Conservation (phyloP, 148 eudicot genomes). For the Agrostemma githago region DNA sequence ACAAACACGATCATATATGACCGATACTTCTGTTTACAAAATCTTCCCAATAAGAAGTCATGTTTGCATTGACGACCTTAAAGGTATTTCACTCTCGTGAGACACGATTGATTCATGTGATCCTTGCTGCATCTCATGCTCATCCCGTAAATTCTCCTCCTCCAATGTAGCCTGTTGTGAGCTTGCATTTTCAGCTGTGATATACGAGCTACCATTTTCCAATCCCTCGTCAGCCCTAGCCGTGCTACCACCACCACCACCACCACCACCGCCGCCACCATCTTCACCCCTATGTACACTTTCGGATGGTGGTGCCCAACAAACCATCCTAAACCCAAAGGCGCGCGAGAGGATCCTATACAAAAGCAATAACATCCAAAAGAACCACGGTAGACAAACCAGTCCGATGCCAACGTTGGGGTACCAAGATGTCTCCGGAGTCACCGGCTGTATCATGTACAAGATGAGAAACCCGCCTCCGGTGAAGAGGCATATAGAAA, state of each 20-base stretch:
- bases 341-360: constrained; percentile 35
- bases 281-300: background rate
- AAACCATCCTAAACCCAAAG: constrained; percentile 40
- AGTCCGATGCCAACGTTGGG: constrained; percentile 27
- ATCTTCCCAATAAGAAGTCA: background rate
- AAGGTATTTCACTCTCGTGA: constrained; percentile 33
- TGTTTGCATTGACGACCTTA: constrained; percentile 25
- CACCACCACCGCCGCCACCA: constrained; percentile 10
- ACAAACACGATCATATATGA: background rate
- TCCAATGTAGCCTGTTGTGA: constrained; percentile 17
- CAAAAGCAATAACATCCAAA: constrained; percentile 32
- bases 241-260: background rate
- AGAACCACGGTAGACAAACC: constrained; percentile 43
- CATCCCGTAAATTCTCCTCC: constrained; percentile 12
- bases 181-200: background rate
- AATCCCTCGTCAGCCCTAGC: background rate
- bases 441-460: constrained; percentile 27
- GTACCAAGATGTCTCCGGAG: constrained; percentile 27
- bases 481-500: constrained; percentile 27
- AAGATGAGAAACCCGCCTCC: constrained; percentile 36
- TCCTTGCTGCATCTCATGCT: background rate
- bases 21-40: background rate
- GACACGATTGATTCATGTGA: background rate
- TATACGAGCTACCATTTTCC: background rate
- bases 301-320: constrained; percentile 28